These are phyloP conservation scores for Aspergillus unguis DNA, from an alignment of 2,329 filamentous ascomycete species.

Conservation along the genomic window DNA sequence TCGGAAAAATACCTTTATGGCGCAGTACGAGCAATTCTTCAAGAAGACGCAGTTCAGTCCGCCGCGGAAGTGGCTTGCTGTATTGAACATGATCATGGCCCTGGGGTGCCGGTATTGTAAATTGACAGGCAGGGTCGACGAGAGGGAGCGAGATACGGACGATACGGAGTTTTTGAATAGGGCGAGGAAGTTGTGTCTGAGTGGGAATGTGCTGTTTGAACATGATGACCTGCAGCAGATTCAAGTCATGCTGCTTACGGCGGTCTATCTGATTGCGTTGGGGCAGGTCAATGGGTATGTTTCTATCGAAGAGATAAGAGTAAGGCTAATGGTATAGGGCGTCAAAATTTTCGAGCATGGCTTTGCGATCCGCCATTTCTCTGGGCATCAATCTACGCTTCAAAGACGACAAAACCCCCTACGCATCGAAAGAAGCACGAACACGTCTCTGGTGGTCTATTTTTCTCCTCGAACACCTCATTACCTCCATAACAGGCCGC, in stretches of 20 bases:
- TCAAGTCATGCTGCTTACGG: slow-evolving; percentile 39
- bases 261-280: slow-evolving; percentile 38
- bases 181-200: slow-evolving; percentile 37
- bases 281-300: slow-evolving; percentile 43
- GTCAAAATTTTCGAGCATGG: slow-evolving; percentile 41
- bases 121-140: slow-evolving; percentile 24
- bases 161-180: slow-evolving; percentile 41
- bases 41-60: slow-evolving; percentile 22
- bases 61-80: slow-evolving; percentile 38
- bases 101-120: slow-evolving; percentile 41
- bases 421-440: slow-evolving; percentile 40
- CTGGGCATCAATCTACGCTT: slow-evolving; percentile 43
- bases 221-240: slow-evolving; percentile 44
- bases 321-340: slow-evolving; percentile 25
- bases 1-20: slow-evolving; percentile 34
- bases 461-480: slow-evolving; percentile 39
- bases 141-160: slow-evolving; percentile 31
- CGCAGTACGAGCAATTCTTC: slow-evolving; percentile 39
- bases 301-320: background rate
- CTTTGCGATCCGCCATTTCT: slow-evolving; percentile 39
- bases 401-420: slow-evolving; percentile 32
- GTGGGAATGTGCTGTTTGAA: slow-evolving; percentile 37
- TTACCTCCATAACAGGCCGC: slow-evolving; percentile 43
- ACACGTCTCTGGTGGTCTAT: slow-evolving; percentile 45
- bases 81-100: slow-evolving; percentile 48